Base-by-base conservation (phyloP, 805 yeast species). In the Grigorovia yakushimaensis region DNA sequence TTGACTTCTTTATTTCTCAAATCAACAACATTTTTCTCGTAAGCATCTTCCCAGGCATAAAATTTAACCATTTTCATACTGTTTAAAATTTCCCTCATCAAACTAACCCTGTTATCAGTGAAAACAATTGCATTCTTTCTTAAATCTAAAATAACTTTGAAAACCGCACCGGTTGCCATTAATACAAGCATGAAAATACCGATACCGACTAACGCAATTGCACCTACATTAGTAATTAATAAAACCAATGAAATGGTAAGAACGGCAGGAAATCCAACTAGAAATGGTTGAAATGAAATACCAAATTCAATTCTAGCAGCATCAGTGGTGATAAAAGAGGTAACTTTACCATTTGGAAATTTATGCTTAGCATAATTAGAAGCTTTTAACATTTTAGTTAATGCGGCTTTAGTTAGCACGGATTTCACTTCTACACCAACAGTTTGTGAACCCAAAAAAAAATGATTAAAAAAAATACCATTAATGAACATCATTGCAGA, bases 1-100 rank as follows among this genome's bases (percentile, higher is more conserved):
- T 58, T 54, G 75, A 85, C 80, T 65, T 88, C 97, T 19, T 68
- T 59, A 0, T 60, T 56, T 61, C 97, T 76, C 23, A 77, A 70
- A 11, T 70, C 72, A 15, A 77, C 58, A 35, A 89, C 74, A 45
- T 73, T 68, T 9, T 72, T 62, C 46, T 73, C 72, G 61, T 87
- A 89, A 0, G 96, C 88, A 30, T 72, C 72, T 66, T 89, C 97
- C 96, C 96, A 89, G 1, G 94, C 85, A 62, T 88, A 89, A 62
- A 76, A 84, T 68, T 89, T 89, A 63, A 89, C 85, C 69, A 83
- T 75, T 59, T 84, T 86, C 73, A 89, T 77, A 53, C 84, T 79
- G 58, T 76, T 79, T 53, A 89, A 70, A 24, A 88, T 77, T 63
- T 89, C 98, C 54, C 85, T 82, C 62, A 88, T 80, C 43, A 78